A percentile compares a stretch with the other conserved stretches of the same genome.
Evolutionary conservation across 257 asterid genomes (phyloP).

Genomic region (Gynochthodes officinalis): DNA sequence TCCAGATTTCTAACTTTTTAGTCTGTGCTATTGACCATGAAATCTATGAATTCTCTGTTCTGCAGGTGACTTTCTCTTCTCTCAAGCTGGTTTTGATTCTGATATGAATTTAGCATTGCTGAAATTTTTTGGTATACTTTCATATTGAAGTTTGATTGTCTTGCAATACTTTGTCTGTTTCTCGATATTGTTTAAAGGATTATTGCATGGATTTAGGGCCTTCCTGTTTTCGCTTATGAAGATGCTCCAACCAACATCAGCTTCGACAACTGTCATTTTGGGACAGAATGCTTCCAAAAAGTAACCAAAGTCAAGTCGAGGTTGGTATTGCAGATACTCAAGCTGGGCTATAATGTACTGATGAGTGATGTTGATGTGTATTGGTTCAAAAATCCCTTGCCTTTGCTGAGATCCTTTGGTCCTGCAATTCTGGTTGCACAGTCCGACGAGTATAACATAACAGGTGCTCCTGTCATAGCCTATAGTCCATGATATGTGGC

Average conservation of each 20-base stretch:
- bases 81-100: not conserved
- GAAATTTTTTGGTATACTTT: not conserved
- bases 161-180: not conserved
- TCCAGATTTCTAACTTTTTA: conserved; percentile 58
- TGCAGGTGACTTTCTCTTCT: conserved; percentile 58
- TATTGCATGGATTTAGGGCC: conserved; percentile 53
- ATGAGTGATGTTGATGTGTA: conserved; percentile 51
- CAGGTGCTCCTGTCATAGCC: conserved; percentile 38
- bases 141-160: not conserved
- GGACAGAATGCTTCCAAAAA: conserved; percentile 83
- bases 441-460: conserved; percentile 72
- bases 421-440: conserved; percentile 76
- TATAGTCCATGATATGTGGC: no score
- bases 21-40: conserved; percentile 81
- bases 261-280: conserved; percentile 91
- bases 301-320: conserved; percentile 94
- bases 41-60: conserved; percentile 59
- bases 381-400: conserved; percentile 67
- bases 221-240: conserved; percentile 67
- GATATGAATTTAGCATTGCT: not conserved
- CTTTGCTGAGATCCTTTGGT: conserved; percentile 69
- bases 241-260: conserved; percentile 65
- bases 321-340: conserved; percentile 73
- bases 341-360: conserved; percentile 62
- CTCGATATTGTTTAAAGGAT: conserved; percentile 2